Base-by-base conservation (phyloP, 2,329 filamentous ascomycete genomes). In the Exophiala bonariae region DNA sequence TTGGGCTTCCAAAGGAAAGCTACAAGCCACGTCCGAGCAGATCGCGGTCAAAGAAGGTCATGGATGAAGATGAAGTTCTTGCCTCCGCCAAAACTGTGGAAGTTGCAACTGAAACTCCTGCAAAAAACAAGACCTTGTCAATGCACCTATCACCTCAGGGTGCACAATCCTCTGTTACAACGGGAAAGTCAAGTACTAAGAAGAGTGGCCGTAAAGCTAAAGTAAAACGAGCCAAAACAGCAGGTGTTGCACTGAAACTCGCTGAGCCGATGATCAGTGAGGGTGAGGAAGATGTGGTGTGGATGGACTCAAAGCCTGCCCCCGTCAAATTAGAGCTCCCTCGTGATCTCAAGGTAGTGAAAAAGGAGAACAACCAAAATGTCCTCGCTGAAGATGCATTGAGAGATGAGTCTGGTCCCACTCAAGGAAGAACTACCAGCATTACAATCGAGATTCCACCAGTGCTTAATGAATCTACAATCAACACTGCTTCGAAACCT, bases 221-320 rank as follows among this genome's bases (percentile, higher is more conserved):
- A 40, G 56, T 57, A 35, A 61, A 61, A 34, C 50, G 54, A 10
- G 55, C 57, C 13, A 61, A 59, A 38, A 58, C 57, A 17, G 56
- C 56, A 8, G 56, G 55, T 3, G 55, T 51, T 30, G 49, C 47
- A 4, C 33, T 56, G 26, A 54, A 49, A 18, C 48, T 47, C 30
- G 37, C 32, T 7, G 50, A 55, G 4, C 47, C 50, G 3, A 55
- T 56, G 50, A 37, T 59, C 10, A 54, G 49, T 38, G 58, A 61
- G 18, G 58, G 55, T 23, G 56, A 57, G 36, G 49, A 59, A 18
- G 57, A 60, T 30, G 58, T 58, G 9, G 40, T 58, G 4, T 59
- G 50, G 50, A 45, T 60, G 47, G 56, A 60, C 26, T 35, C 46
- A 7, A 54, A 55, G 39, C 56, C 58, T 35, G 43, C 55, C 6